Conservation (phyloP, 2,329 filamentous ascomycete genomes). For the Canariomyces notabilis region DNA sequence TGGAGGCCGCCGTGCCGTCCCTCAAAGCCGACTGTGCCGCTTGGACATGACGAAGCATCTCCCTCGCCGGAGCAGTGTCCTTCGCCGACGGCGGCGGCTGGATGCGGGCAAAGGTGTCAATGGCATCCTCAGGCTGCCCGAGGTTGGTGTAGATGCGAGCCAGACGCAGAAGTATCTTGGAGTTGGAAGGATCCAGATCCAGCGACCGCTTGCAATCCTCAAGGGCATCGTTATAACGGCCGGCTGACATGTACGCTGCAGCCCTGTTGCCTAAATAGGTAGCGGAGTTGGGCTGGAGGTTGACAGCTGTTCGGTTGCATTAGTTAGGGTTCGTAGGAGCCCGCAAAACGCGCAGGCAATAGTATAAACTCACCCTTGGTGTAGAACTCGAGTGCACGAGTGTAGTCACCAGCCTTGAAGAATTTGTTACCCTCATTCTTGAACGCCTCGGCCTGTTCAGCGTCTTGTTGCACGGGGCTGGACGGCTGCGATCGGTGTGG, state of each 20-base stretch:
- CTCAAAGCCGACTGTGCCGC: conserved; percentile 74
- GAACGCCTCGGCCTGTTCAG: conserved; percentile 81
- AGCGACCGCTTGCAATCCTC: conserved; percentile 81
- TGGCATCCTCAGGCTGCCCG: conserved; percentile 79
- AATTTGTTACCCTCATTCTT: conserved; percentile 93
- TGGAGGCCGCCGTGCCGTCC: conserved; percentile 74
- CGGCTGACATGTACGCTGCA: conserved; percentile 86
- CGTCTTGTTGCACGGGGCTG: conserved; percentile 49
- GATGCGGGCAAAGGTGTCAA: conserved; percentile 76
- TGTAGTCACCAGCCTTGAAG: conserved; percentile 91
- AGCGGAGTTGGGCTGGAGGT: conserved; percentile 76
- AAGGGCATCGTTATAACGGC: conserved; percentile 71
- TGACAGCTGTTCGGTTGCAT: conserved; percentile 62
- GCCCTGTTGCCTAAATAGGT: conserved; percentile 94
- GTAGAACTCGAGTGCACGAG: conserved; percentile 85
- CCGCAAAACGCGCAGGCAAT: conserved; percentile 6
- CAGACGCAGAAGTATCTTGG: conserved; percentile 82
- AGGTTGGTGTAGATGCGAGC: conserved; percentile 86
- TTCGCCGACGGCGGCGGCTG: conserved; percentile 75
- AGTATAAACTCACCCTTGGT: conserved; percentile 67
- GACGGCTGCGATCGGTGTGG: conserved; percentile 64
- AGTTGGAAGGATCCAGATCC: conserved; percentile 76
- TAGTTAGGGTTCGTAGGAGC: conserved; percentile 5
- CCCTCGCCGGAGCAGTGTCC: conserved; percentile 75
- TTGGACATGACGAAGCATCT: conserved; percentile 77